These are phyloP conservation scores for Backusella psychrophila DNA, from an alignment of 192 early-diverging fungal genomes.

Conservation along the genomic window DNA sequence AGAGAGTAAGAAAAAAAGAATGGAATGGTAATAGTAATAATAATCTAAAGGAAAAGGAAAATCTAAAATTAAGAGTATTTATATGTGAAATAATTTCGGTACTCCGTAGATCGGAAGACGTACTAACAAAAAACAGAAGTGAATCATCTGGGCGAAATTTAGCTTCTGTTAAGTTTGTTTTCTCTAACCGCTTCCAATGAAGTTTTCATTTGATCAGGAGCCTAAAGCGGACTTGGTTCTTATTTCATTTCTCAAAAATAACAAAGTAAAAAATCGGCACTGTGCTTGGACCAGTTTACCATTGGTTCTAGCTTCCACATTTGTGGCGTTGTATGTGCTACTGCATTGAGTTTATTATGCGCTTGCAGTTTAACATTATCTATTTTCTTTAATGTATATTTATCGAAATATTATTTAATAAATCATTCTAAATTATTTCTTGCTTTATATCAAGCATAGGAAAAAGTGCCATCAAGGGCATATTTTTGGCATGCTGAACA, in stretches of 20 bases:
- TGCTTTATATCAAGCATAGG: neutral
- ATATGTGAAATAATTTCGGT: neutral
- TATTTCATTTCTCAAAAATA: neutral
- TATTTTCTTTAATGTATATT: neutral
- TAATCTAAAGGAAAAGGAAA: neutral
- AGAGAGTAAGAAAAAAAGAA: constrained; percentile 12
- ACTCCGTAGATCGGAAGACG: neutral
- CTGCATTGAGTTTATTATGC: neutral
- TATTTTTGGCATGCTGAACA: neutral
- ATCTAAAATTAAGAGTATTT: neutral
- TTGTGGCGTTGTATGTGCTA: neutral
- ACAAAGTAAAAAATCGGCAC: neutral
- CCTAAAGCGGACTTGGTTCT: neutral
- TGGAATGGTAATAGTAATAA: neutral
- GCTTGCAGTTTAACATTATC: neutral
- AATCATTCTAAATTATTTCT: neutral
- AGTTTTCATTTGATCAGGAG: neutral
- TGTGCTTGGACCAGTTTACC: neutral
- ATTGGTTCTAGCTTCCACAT: neutral
- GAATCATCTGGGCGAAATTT: neutral
- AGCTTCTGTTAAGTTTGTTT: neutral
- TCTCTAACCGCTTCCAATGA: neutral
- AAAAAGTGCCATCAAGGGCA: neutral
- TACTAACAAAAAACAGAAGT: neutral
- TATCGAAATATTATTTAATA: neutral